Conservation (phyloP, 768 basidiomycete genomes). For the Rhodotorula kratochvilovae region DNA sequence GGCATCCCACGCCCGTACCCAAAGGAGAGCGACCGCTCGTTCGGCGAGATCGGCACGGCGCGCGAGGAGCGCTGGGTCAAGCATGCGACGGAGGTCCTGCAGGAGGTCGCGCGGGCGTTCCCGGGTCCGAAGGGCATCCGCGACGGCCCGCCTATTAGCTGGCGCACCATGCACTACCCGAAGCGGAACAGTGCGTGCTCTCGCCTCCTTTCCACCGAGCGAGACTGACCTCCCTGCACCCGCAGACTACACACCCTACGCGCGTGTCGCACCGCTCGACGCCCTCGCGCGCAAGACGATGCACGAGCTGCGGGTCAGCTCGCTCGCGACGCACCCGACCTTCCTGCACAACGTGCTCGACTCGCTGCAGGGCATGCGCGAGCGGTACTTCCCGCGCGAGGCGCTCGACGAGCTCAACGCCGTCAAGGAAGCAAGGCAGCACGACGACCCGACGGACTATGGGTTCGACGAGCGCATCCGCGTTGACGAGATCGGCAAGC, state of each 20-base stretch:
- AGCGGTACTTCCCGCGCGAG: constrained; percentile 17
- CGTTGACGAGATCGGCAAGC: constrained; percentile 33
- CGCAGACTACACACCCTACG: constrained; percentile 35
- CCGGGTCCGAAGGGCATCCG: constrained; percentile 18
- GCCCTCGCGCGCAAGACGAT: constrained; percentile 32
- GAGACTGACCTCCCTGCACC: neutral
- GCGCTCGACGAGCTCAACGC: constrained; percentile 16
- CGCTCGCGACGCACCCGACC: constrained; percentile 32
- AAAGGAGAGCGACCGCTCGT: constrained; percentile 28
- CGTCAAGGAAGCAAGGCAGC: neutral
- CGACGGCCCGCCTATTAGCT: constrained; percentile 31
- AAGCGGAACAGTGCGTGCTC: constrained; percentile 35
- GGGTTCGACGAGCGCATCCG: constrained; percentile 39
- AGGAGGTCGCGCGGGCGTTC: constrained; percentile 30
- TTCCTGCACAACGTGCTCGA: constrained; percentile 13
- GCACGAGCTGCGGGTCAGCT: constrained; percentile 34
- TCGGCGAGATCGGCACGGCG: constrained; percentile 21
- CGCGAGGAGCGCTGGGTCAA: constrained; percentile 28
- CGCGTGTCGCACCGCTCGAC: constrained; percentile 32
- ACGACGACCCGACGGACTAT: constrained; percentile 18
- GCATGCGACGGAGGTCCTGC: constrained; percentile 19
- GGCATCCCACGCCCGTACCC: constrained; percentile 32
- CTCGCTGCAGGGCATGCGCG: constrained; percentile 4
- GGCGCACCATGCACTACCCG: constrained; percentile 35
- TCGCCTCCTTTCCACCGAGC: neutral